Evolutionary conservation across 306 rosid genomes (phyloP), one percentile per base, ranked within the genome.

Genomic region (Medicago ruthenica): DNA sequence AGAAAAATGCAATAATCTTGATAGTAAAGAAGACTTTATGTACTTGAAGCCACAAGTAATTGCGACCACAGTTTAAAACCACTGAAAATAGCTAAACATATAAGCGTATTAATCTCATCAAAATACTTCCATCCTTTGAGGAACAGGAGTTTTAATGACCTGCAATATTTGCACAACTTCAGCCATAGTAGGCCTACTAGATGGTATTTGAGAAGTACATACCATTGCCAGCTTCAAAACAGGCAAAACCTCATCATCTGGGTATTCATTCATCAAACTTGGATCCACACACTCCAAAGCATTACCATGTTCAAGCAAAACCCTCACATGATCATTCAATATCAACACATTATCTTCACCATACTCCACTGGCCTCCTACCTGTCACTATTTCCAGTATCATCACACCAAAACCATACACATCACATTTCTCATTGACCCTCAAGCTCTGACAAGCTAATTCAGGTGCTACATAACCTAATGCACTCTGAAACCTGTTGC

Each of bases 81-180:
- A 21, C 72, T 67, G 10, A 66, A 71, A 54, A 51, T 53, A 62
- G 70, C 22, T 34, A 76, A 64, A 70, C 34, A 44, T 14, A 66
- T 31, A 55, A 48, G 11, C 50, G 39, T 9, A 67, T 22, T 7
- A 20, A 27, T 48, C 64, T 40, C 41, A 53, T 84, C 63, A 86
- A 75, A 82, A 88, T 36, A 82, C 69, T 77, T 87, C 89, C 86
- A 85, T 87, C 66, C 89, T 90, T 51, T 86, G 89, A 66, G 91
- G 89, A 84, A 90, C 86, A 59, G 97, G 97, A 42, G 96, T 88
- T 83, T 87, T 86, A 71, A 92, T 92, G 41, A 92, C 88, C 55
- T 90, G 93, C 61, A 92, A 74, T n/a, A 92, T 92, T 75, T 90
- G 96, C 53, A 86, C 87, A 60, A 92, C 96, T 88, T 92, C 97